Base-by-base conservation (phyloP, 2,329 filamentous ascomycete species). In the Pseudocercospora crystallina region DNA sequence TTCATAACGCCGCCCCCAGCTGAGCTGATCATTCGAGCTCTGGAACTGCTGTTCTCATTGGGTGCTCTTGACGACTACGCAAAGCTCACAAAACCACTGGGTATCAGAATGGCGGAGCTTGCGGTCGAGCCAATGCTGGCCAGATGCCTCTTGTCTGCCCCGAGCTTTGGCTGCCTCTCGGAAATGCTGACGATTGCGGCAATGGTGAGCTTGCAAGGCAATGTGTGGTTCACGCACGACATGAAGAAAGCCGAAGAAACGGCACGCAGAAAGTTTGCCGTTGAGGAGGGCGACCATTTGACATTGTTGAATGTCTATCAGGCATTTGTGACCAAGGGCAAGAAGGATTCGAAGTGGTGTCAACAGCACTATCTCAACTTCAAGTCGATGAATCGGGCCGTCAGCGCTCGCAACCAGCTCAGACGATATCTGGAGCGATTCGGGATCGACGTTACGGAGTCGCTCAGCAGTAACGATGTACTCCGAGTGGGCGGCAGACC, bases 51-150 rank as follows among this genome's bases (percentile, higher is more conserved):
- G 3, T 96, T 86, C 69, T 88, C 89, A 0, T 75, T 97, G 5
- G 90, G 90, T 5, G 90, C 90, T 0, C 74, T 99, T 10, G 91
- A 97, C 63, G 83, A 87, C 45, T 92, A 96, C 65, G 90, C 90
- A 11, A 95, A 92, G 66, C 81, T 99, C 26, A 96, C 92, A 2
- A 85, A 83, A 60, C 91, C 94, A 0, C 76, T 96, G n/a, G 94
- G 94, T 1, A 78, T 83, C 53, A 82, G 89, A 37, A 96, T 97
- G 90, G 92, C 94, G 0, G 92, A 97, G 68, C 76, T 99, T 37
- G 87, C 91, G 0, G 82, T 97, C 7, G 90, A 96, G 61, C 94
- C 94, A 0, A 96, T 96, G 90, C 94, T 96, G 81, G 89, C 87
- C 5, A 95, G 92, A 71, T 89, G 87, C 0, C 77, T 96, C 4